Evolutionary conservation across 2,329 filamentous ascomycete species (phyloP).

Genomic region (Cordyceps fumosorosea): DNA sequence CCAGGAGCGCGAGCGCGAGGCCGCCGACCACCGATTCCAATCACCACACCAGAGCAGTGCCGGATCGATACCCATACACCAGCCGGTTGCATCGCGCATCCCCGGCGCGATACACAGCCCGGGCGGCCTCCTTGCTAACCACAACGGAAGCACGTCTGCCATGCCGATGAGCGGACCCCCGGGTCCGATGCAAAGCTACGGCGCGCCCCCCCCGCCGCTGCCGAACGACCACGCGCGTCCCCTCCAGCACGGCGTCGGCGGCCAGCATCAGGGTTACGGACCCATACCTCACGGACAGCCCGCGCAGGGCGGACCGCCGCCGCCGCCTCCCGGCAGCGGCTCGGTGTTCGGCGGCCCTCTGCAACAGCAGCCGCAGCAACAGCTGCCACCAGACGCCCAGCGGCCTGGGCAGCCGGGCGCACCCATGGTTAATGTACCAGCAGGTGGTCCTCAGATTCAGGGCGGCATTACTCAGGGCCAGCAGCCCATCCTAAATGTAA

Average conservation of each 20-base stretch:
- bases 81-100: conserved; percentile 80
- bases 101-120: conserved; percentile 83
- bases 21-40: conserved; percentile 60
- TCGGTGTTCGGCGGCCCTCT: conserved; percentile 64
- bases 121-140: conserved; percentile 75
- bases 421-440: conserved; percentile 43
- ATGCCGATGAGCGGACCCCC: conserved; percentile 48
- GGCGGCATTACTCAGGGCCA: conserved; percentile 36
- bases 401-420: conserved; percentile 38
- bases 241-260: conserved; percentile 42
- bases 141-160: conserved; percentile 52
- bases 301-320: conserved; percentile 46
- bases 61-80: conserved; percentile 84
- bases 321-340: conserved; percentile 52
- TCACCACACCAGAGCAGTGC: conserved; percentile 81
- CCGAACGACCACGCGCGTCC: conserved; percentile 42
- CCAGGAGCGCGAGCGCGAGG: conserved; percentile 48
- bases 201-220: conserved; percentile 49
- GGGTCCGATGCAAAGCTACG: conserved; percentile 44
- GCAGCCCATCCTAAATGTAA: conserved; percentile 45
- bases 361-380: conserved; percentile 53
- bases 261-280: conserved; percentile 52
- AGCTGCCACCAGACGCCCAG: conserved; percentile 56
- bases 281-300: conserved; percentile 45
- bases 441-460: conserved; percentile 31